phyloP scores from a whole-genome alignment of 1,284 basidiomycete genomes.

The Crepidotus sp. region DNA sequence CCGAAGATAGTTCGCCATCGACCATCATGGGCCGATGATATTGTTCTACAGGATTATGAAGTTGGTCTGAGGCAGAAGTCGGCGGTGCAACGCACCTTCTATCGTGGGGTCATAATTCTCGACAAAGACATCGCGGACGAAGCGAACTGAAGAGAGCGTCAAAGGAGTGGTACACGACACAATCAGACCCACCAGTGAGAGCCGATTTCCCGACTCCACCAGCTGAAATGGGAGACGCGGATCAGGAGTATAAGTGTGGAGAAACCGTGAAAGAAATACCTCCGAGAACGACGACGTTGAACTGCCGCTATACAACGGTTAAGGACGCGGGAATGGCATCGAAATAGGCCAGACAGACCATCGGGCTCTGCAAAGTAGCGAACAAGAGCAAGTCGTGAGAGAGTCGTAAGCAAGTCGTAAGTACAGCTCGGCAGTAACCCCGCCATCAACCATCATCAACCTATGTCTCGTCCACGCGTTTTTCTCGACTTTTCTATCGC shows the following conservation, averaged over 20 bases:
- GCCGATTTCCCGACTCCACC: conserved; percentile 83
- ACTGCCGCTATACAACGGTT: conserved; percentile 37
- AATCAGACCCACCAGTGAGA: conserved; percentile 34
- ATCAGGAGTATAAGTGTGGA: conserved; percentile 1
- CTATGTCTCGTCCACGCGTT: conserved; percentile 45
- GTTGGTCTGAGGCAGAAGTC: background rate
- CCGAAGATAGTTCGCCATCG: conserved; percentile 50
- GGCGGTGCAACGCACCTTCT: conserved; percentile 43
- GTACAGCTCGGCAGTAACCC: no score
- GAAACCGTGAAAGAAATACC: conserved; percentile 36
- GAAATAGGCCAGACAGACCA: conserved; percentile 10
- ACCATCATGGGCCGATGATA: conserved; percentile 55
- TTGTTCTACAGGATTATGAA: conserved; percentile 38
- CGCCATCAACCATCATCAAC: background rate
- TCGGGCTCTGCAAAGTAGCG: conserved; percentile 6
- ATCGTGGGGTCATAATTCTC: conserved; percentile 78
- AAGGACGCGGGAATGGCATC: conserved; percentile 1
- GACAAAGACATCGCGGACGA: conserved; percentile 65
- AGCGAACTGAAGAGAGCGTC: conserved; percentile 44
- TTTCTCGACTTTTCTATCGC: conserved; percentile 62
- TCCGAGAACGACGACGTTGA: conserved; percentile 70
- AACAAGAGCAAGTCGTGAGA: conserved; percentile 1
- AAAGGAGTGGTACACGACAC: conserved; percentile 2
- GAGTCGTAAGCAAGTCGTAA: background rate
- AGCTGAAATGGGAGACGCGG: conserved; percentile 36